Conservation (phyloP, 2,329 filamentous ascomycete species). For the Alternaria rosae region DNA sequence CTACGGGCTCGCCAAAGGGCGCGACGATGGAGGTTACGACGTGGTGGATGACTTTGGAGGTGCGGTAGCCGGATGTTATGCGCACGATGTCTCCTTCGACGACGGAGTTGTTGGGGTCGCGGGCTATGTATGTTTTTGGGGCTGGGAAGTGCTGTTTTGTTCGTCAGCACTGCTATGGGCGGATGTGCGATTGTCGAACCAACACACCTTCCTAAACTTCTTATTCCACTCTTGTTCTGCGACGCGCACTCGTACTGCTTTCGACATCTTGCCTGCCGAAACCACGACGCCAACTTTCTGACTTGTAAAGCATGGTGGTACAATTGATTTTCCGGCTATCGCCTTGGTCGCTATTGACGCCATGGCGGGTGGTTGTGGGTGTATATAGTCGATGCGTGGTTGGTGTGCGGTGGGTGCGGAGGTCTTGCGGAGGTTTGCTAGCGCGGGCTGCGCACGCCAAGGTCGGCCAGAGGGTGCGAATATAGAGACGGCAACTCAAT, state of each 20-base stretch:
- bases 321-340: conserved; percentile 29
- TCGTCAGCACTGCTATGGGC: conserved; percentile 11
- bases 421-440: conserved; percentile 12
- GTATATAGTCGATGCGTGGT: conserved; percentile 4
- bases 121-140: conserved; percentile 72
- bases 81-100: conserved; percentile 77
- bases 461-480: not conserved
- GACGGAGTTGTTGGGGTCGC: conserved; percentile 78
- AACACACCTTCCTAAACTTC: conserved; percentile 72
- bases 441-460: conserved; percentile 4
- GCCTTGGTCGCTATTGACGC: conserved; percentile 29
- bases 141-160: conserved; percentile 67
- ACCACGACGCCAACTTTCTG: conserved; percentile 70
- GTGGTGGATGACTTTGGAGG: conserved; percentile 72
- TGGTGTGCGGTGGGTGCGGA: conserved; percentile 20
- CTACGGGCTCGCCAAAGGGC: conserved; percentile 70
- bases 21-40: conserved; percentile 79
- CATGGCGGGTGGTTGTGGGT: conserved; percentile 23
- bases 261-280: conserved; percentile 78
- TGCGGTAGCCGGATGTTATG: conserved; percentile 71
- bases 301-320: conserved; percentile 38
- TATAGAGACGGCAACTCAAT: conserved; percentile 28
- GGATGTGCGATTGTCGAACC: not conserved
- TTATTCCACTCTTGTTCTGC: conserved; percentile 76
- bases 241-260: conserved; percentile 80